Evolutionary conservation across 2,329 filamentous ascomycete genomes (phyloP), one percentile per base, ranked within the genome.

Genomic region (Fusarium setosum): DNA sequence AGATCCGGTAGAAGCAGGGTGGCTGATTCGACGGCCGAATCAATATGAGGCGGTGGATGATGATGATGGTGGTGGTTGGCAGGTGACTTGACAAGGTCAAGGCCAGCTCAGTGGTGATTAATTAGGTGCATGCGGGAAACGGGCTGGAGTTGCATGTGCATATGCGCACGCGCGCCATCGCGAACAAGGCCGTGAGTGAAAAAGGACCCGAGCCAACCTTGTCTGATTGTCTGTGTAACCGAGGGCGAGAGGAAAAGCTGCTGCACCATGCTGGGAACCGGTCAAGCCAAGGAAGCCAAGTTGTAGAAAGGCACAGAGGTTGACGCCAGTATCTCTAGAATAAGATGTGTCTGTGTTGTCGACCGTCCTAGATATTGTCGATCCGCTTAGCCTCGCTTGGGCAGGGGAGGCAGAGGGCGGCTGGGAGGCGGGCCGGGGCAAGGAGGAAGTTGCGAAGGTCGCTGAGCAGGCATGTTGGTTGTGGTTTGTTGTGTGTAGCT

Each of bases 401-500:
- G 88, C 64, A 90, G 84, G 78, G 87, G 85, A 77, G 88, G 88
- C 53, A 90, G 85, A 78, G 88, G 88, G 55, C 88, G 82, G 78
- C 84, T 87, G 65, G 88, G 88, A 72, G 88, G 88, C 61, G 88
- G 88, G 71, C 88, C 88, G 54, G 88, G 87, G 85, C 87, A 90
- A 70, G 88, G 88, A 80, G 88, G 88, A 68, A 90, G 86, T 74
- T 89, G 86, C 70, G 87, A 88, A 64, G 88, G 87, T 75, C 87
- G 85, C 77, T 88, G 86, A 67, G 84, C 80, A 78, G 85, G 84
- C 83, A 87, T 86, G 61, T 64, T 76, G 72, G 63, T 72, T 63
- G 63, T 61, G 61, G 57, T 34, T 66, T 63, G 59, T 56, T 69
- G 63, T 54, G n/a, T 52, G 56, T 48, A 42, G 54, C 54, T 68